phyloP scores from a whole-genome alignment of 139 green algal genomes.

The Chlamydomonas incerta region DNA sequence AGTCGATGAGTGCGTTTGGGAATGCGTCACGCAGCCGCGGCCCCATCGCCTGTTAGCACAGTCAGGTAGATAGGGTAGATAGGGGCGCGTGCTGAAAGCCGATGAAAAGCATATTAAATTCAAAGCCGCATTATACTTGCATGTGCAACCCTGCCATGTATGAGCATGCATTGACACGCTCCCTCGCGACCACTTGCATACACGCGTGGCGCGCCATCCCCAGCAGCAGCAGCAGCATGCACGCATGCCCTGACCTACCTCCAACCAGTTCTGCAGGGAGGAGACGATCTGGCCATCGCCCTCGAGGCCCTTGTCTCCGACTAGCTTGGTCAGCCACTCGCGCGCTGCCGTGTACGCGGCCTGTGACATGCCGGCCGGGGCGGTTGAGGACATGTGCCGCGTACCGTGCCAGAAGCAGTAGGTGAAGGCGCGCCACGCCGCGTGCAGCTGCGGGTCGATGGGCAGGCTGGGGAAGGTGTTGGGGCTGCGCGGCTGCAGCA shows the following conservation, averaged over 20 bases:
- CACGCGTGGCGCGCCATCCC: too few relatives aligned
- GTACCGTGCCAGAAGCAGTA: constrained; percentile 40
- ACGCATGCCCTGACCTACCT: too few relatives aligned
- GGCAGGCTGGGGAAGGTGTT: background rate
- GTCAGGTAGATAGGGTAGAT: too few relatives aligned
- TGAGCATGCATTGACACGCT: too few relatives aligned
- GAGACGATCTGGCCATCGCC: constrained; percentile 28
- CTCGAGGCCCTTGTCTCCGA: constrained; percentile 26
- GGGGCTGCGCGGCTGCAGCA: constrained; percentile 29
- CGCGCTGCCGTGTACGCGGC: constrained; percentile 4
- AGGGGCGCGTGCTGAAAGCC: too few relatives aligned
- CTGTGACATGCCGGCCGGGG: background rate
- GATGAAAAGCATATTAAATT: too few relatives aligned
- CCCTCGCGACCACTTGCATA: too few relatives aligned
- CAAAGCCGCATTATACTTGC: too few relatives aligned
- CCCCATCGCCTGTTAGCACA: constrained; percentile 35
- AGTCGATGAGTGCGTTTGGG: background rate
- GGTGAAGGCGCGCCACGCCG: constrained; percentile 36
- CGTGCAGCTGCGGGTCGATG: constrained; percentile 26
- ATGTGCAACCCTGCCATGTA: too few relatives aligned
- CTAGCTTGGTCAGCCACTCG: constrained; percentile 28
- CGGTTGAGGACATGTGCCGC: background rate
- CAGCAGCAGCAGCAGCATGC: too few relatives aligned
- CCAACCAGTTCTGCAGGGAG: constrained; percentile 13
- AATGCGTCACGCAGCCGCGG: constrained; percentile 28